Evolutionary conservation across 192 early-diverging fungal genomes (phyloP), one percentile per base, ranked within the genome.

Genomic region (Coemansia sp.): DNA sequence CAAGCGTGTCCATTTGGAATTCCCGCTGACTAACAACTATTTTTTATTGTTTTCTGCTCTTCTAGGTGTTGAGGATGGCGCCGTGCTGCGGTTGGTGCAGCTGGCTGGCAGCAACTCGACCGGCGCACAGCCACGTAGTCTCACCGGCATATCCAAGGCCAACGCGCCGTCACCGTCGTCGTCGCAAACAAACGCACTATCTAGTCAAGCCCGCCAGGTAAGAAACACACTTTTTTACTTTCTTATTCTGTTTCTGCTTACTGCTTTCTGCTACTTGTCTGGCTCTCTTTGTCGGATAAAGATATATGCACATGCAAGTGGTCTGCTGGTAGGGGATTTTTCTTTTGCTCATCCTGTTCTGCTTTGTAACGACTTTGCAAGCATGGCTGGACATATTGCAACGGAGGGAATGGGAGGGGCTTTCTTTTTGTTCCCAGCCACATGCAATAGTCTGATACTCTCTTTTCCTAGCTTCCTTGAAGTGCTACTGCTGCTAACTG

Each of bases 191-290:
- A 21, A 43, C 16, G 41, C 63, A 8, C 47, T 62, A 52, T 45
- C 43, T 18, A 71, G 67, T 63, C 77, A 68, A 41, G 59, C 69
- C 22, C 72, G 58, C 46, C 77, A 80, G 69, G 77, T 80, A 80
- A 71, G 77, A 54, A 21, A 6, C 21, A 19, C 16, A 11, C 41
- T 22, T 26, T 32, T 40, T 19, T 45, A 4, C 18, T 47, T 36
- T 36, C 51, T 36, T 11, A 41, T 40, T 52, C 13, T 22, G 11
- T 13, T 26, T 21, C 26, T 26, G 26, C 26, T 26, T 26, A 26
- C 26, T 26, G 26, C 26, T 26, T 26, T 0, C 26, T 26, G 26
- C 26, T 26, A 26, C 26, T 26, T 26, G 0, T 26, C 26, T 26
- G 3, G 26, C 26, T 2, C 26, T 26, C 26, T 26, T 26, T 26